phyloP scores from a whole-genome alignment of 1,284 basidiomycete genomes.

The Lentinus polychrous region DNA sequence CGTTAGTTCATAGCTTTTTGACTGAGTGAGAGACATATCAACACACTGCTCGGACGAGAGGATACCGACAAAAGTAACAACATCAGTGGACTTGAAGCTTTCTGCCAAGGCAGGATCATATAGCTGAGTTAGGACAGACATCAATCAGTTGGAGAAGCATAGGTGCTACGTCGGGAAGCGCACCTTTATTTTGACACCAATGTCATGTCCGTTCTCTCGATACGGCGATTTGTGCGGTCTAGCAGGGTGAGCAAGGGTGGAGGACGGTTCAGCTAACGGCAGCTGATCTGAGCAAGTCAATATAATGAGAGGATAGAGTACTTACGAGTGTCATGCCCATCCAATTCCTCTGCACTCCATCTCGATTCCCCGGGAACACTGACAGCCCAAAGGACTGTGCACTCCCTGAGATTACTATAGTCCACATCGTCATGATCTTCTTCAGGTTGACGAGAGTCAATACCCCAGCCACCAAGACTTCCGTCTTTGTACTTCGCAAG shows the following conservation, averaged over 20 bases:
- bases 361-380: slow-evolving; percentile 57
- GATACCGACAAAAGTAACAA: slow-evolving; percentile 67
- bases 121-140: slow-evolving; percentile 32
- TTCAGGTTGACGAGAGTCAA: slow-evolving; percentile 27
- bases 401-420: slow-evolving; percentile 50
- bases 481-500: slow-evolving; percentile 38
- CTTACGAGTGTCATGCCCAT: slow-evolving; percentile 19
- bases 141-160: not conserved
- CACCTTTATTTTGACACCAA: slow-evolving; percentile 69
- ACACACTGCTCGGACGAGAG: slow-evolving; percentile 55
- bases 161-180: slow-evolving; percentile 1
- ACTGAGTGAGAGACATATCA: not conserved
- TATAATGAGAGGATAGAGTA: not conserved
- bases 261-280: not conserved
- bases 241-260: slow-evolving; percentile 19
- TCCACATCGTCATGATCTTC: slow-evolving; percentile 28
- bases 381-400: slow-evolving; percentile 61
- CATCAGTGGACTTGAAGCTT: slow-evolving; percentile 48
- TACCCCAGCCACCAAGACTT: slow-evolving; percentile 64
- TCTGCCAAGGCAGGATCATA: slow-evolving; percentile 42
- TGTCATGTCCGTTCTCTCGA: slow-evolving; percentile 35
- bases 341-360: slow-evolving; percentile 37
- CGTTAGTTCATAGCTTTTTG: too few relatives aligned
- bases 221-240: slow-evolving; percentile 61
- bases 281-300: not conserved